Conservation (phyloP, 225 moss, liverwort and hornwort species). For the Climacium dendroides region DNA sequence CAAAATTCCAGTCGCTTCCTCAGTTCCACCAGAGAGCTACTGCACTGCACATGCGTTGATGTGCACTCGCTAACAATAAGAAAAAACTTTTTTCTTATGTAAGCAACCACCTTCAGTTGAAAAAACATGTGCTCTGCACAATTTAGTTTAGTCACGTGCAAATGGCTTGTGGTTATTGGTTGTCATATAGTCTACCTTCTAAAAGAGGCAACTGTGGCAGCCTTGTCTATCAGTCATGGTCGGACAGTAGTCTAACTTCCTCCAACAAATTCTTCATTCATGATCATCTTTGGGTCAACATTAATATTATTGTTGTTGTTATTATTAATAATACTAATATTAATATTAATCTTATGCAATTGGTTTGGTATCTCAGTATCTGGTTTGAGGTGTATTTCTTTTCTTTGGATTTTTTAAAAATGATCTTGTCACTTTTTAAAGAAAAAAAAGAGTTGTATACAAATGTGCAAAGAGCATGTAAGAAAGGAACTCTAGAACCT, state of each 20-base stretch:
- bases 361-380: neutral
- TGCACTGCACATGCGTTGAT: neutral
- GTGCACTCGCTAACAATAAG: neutral
- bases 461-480: neutral
- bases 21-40: neutral
- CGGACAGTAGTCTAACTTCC: too few species aligned
- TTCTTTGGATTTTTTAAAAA: neutral
- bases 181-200: neutral
- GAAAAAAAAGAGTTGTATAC: neutral
- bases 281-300: neutral
- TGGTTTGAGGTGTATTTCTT: neutral
- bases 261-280: rapidly evolving
- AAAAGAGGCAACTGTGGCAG: neutral
- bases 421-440: neutral
- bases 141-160: neutral
- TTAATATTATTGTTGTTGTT: too few species aligned
- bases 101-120: neutral
- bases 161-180: neutral
- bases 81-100: neutral
- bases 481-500: neutral
- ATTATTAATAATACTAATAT: too few species aligned
- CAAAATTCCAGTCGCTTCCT: neutral
- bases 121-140: neutral
- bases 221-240: neutral
- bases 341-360: too few species aligned